Evolutionary conservation across 345 rosid species (phyloP).

Genomic region (Melaleuca quinquenervia): DNA sequence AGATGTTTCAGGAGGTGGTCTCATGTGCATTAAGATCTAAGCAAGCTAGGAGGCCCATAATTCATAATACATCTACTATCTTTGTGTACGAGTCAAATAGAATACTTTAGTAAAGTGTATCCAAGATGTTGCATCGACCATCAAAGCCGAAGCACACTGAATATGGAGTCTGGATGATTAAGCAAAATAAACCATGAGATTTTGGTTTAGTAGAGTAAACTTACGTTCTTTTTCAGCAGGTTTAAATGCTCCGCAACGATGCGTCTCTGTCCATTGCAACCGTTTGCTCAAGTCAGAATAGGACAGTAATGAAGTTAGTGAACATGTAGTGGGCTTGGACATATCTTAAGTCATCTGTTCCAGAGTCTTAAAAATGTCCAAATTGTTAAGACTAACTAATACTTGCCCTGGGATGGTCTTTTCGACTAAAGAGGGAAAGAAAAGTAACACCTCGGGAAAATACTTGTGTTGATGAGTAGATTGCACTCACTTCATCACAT

Average conservation of each 20-base stretch:
- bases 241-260: slow-evolving; percentile 24
- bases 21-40: not conserved
- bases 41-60: not conserved
- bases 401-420: not conserved
- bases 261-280: slow-evolving; percentile 17
- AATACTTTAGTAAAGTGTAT: not conserved
- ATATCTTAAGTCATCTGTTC: not conserved
- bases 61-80: not conserved
- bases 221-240: slow-evolving; percentile 33
- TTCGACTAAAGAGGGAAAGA: not conserved
- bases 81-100: not conserved
- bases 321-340: not conserved
- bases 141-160: not conserved
- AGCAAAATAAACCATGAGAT: not conserved
- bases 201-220: not conserved
- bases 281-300: not conserved
- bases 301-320: not conserved
- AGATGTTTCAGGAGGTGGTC: not conserved
- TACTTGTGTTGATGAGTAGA: not conserved
- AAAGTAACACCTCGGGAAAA: not conserved
- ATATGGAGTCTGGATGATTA: not conserved
- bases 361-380: not conserved
- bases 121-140: not conserved
- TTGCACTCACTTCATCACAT: not conserved
- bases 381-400: not conserved